Evolutionary conservation across 2,329 filamentous ascomycete genomes (phyloP).

Genomic region (Pseudocercospora musae): DNA sequence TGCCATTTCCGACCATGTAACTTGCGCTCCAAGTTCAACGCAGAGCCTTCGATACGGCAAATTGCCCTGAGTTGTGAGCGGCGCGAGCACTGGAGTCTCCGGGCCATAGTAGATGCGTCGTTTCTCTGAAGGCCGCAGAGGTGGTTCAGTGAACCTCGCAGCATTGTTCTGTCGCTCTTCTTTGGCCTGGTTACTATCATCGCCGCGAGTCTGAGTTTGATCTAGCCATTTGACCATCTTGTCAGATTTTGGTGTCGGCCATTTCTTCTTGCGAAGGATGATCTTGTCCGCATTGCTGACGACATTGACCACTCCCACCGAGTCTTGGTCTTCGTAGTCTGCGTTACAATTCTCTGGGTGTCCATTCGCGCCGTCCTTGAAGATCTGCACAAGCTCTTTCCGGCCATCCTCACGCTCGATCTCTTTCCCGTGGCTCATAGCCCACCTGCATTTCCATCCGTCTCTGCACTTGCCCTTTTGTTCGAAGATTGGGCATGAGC

Average conservation of each 20-base stretch:
- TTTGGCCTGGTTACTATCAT: constrained; percentile 22
- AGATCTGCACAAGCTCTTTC: constrained; percentile 73
- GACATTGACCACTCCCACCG: constrained; percentile 69
- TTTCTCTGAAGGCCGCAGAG: constrained; percentile 89
- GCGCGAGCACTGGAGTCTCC: constrained; percentile 90
- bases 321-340: constrained; percentile 39
- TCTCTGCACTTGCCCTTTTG: constrained; percentile 71
- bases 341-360: constrained; percentile 1
- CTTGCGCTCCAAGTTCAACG: constrained; percentile 80
- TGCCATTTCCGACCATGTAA: constrained; percentile 98
- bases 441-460: constrained; percentile 94
- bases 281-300: constrained; percentile 69
- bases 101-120: constrained; percentile 87
- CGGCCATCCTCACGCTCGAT: constrained; percentile 72
- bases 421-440: constrained; percentile 81
- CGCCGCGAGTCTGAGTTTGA: constrained; percentile 48
- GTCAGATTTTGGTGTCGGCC: constrained; percentile 69
- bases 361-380: constrained; percentile 42
- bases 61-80: constrained; percentile 94
- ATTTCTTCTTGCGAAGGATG: constrained; percentile 68
- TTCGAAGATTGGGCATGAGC: constrained; percentile 79
- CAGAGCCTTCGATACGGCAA: constrained; percentile 90
- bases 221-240: constrained; percentile 75
- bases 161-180: constrained; percentile 63
- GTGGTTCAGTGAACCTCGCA: constrained; percentile 79